Percentiles rank a stretch among this genome's conserved stretches.
phyloP scores from a whole-genome alignment of 1,284 basidiomycete genomes.

The Pholiota adiposa region DNA sequence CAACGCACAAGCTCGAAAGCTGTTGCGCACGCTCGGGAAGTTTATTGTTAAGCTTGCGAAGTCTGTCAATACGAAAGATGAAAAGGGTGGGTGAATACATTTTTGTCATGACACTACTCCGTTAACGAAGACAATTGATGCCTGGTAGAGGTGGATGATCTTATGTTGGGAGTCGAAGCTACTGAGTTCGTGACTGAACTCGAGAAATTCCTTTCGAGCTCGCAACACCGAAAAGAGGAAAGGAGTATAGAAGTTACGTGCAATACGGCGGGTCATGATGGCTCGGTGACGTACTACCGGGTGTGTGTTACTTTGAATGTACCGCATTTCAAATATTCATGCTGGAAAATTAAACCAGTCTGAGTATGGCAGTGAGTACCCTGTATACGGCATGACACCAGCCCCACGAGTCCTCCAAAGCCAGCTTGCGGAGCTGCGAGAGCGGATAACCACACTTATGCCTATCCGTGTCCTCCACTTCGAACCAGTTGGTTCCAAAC shows the following conservation, averaged over 20 bases:
- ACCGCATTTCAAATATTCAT: no score
- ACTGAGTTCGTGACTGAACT: neutral
- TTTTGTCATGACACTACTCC: no score
- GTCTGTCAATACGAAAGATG: neutral
- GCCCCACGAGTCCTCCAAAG: no score
- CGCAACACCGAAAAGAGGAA: neutral
- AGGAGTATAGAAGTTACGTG: neutral
- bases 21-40: neutral
- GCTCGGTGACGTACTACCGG: no score
- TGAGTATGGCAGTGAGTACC: no score
- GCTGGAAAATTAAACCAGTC: no score
- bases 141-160: neutral
- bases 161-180: neutral
- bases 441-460: neutral
- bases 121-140: no score
- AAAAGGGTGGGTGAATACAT: neutral
- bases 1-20: neutral
- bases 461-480: neutral
- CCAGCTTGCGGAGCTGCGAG: no score
- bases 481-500: neutral
- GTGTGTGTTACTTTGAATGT: no score
- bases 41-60: neutral
- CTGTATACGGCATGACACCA: no score
- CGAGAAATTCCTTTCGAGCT: neutral
- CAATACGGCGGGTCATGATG: no score